Conservation (phyloP, 257 asterid species). For the Solanum tarijense region DNA sequence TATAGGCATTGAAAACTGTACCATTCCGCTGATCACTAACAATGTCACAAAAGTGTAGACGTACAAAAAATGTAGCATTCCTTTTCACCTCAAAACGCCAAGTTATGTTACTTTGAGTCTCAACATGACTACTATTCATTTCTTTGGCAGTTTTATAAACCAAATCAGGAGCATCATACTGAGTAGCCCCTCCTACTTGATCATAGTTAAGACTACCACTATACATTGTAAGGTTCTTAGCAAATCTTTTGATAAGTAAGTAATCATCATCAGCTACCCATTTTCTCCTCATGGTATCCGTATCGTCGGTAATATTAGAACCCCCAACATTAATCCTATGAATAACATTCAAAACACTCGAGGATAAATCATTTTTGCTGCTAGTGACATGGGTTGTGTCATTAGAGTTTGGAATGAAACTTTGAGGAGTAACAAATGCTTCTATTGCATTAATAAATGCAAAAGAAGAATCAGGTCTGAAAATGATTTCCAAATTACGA, state of each 20-base stretch:
- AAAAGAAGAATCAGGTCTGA: slow-evolving; percentile 20
- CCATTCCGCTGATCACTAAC: neutral
- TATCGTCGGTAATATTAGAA: neutral
- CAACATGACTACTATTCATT: neutral
- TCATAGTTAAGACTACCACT: neutral
- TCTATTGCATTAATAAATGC: slow-evolving; percentile 62
- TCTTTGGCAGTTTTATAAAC: slow-evolving; percentile 46
- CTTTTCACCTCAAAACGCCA: slow-evolving; percentile 37
- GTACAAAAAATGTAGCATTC: slow-evolving; percentile 15
- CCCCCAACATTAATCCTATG: slow-evolving; percentile 64
- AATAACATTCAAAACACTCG: slow-evolving; percentile 13
- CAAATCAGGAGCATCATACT: slow-evolving; percentile 28
- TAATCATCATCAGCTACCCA: slow-evolving; percentile 50
- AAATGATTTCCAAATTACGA: slow-evolving; percentile 21
- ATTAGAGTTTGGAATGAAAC: slow-evolving; percentile 4
- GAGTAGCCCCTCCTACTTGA: neutral
- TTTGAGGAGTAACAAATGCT: slow-evolving; percentile 28
- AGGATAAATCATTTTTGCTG: neutral
- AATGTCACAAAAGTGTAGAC: slow-evolving; percentile 57
- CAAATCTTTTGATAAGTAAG: neutral
- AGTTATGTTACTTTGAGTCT: slow-evolving; percentile 1
- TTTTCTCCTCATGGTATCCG: slow-evolving; percentile 30
- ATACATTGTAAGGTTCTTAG: neutral
- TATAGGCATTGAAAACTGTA: slow-evolving; percentile 6
- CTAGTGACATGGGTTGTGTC: neutral